Evolutionary conservation across 345 rosid genomes (phyloP), one percentile per base, ranked within the genome.

Genomic region (Euphorbia lathyris): DNA sequence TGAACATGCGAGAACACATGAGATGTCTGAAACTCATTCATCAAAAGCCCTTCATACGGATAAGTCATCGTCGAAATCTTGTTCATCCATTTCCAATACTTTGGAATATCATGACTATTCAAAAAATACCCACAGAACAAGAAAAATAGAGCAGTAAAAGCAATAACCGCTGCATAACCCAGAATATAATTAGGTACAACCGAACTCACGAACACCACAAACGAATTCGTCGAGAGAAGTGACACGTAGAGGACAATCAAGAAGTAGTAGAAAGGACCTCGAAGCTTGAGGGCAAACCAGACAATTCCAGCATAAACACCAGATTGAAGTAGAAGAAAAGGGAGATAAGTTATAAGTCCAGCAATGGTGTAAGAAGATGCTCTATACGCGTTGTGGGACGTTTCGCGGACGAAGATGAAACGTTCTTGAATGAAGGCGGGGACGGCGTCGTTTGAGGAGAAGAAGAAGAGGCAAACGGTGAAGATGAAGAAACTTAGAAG

Each of bases 341-440:
- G 93, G 22, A 86, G 87, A 78, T 86, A 88, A 5, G 90, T 88
- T 66, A 88, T 40, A 0, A 88, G 58, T 29, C 90, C 87, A 0
- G 93, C 85, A 32, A 86, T 86, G 58, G 84, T 83, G 83, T 86
- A 88, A 36, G 90, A 80, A 4, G 93, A 88, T 32, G 93, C 89
- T 55, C 88, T 69, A 27, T 88, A 88, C 11, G 88, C 87, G 27
- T 88, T 84, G 40, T 88, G 90, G 50, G 93, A 84, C 27, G 93
- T 84, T 72, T 88, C 88, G 0, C 90, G 85, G 63, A 88, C 20
- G 34, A 88, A 84, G 72, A 86, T 86, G 47, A 80, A 86, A 66
- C 93, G 86, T 51, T 88, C 90, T 74, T 88, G 88, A 70, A 88
- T 88, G 73, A 88, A 88, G 40, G 90, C 88, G 0, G 88, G 93